Conservation (phyloP, 352 stramenopile genomes). For the Thraustochytrium striatum region DNA sequence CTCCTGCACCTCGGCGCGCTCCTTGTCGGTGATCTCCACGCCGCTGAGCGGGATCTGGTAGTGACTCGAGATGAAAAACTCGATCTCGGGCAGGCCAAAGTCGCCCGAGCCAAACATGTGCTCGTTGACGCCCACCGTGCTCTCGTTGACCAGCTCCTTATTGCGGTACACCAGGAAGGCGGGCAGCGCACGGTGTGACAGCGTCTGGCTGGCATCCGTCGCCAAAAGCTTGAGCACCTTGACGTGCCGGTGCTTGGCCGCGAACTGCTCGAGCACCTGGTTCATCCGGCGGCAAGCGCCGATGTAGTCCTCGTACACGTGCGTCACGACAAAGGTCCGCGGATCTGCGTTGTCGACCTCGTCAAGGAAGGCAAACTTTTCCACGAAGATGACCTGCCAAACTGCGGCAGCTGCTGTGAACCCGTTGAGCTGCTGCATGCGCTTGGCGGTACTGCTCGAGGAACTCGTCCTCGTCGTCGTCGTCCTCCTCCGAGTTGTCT, state of each 20-base stretch:
- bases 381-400: slow-evolving; percentile 37
- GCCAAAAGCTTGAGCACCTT: slow-evolving; percentile 46
- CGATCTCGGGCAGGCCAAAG: slow-evolving; percentile 15
- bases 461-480: slow-evolving; percentile 36
- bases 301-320: slow-evolving; percentile 50
- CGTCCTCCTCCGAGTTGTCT: slow-evolving; percentile 37
- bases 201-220: slow-evolving; percentile 38
- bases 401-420: slow-evolving; percentile 11
- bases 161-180: slow-evolving; percentile 40
- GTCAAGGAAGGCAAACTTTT: slow-evolving; percentile 41
- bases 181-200: slow-evolving; percentile 41
- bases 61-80: slow-evolving; percentile 21
- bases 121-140: slow-evolving; percentile 6
- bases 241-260: slow-evolving; percentile 25
- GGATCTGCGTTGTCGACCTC: slow-evolving; percentile 44
- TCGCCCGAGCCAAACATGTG: slow-evolving; percentile 17
- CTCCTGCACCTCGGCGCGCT: neutral
- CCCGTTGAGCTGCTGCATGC: no score
- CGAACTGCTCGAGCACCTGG: slow-evolving; percentile 28
- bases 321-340: slow-evolving; percentile 40
- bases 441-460: slow-evolving; percentile 13
- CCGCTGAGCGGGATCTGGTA: slow-evolving; percentile 17
- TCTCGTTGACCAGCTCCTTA: slow-evolving; percentile 43
- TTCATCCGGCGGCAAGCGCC: slow-evolving; percentile 40
- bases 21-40: slow-evolving; percentile 3